Evolutionary conservation across 139 green algal species (phyloP), one percentile per base, ranked within the genome.

Genomic region (Chlorella sp.): DNA sequence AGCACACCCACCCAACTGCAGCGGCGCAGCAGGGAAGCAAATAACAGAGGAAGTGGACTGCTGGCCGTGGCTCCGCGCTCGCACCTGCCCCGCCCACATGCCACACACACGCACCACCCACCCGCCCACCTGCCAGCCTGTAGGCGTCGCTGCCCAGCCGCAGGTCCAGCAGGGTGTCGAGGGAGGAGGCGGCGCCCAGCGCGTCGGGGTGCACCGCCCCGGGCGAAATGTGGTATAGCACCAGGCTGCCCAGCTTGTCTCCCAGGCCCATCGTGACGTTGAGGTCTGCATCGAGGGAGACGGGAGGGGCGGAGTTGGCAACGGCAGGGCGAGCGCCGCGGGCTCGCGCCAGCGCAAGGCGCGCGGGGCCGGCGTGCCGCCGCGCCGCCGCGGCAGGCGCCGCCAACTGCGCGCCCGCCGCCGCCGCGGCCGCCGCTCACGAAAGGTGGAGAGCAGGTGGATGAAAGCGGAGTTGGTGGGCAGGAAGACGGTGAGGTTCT

Each of bases 391-490:
- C 3, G 5, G 2, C 58, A 17, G 15, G 35, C 43, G 21, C 25
- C 63, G 12, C 25, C 21, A 35, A 15, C 40, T 38, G 21, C 62
- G 36, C 40, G 21, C 53, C 40, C 62, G 36, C 7, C 38, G 14
- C 41, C 58, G 17, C 8, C 7, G 27, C 19, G 8, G 25, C 45
- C 8, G 6, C 46, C 1, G 6, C 72, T 77, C 59, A 77, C 72
- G 59, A 46, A 81, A 64, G 27, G 66, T 66, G 36, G 51, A 69
- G 8, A 84, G 73, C 65, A 84, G 53, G 31, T 12, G 15, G 53
- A 76, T 73, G 67, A 84, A 84, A 41, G 79, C 79, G 46, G 35
- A n/a, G 71, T 84, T 65, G 36, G 62, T 61, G 48, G 79, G 79
- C 0, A 73, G 73, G 53, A 84, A 76, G 12, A 80, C 31, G 6